A percentile compares a stretch with the other conserved stretches of the same genome.
phyloP scores from a whole-genome alignment of 2,329 filamentous ascomycete genomes.

The Pseudogymnoascus sp. region DNA sequence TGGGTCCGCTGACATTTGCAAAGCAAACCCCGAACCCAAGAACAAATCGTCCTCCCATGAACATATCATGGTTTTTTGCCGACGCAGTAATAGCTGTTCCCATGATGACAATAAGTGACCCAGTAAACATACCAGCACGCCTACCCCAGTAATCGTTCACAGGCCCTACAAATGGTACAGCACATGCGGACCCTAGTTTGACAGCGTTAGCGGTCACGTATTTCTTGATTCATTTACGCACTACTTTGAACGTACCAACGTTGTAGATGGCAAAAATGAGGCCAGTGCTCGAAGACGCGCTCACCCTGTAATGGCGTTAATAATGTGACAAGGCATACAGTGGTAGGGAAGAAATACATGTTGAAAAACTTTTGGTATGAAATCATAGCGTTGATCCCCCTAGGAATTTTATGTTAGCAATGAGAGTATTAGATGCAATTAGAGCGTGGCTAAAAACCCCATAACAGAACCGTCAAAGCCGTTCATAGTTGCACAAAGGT shows the following conservation, averaged over 20 bases:
- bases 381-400: too few relatives aligned
- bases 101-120: neutral
- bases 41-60: neutral
- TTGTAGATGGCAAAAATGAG: neutral
- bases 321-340: too few relatives aligned
- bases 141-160: constrained; percentile 42
- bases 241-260: constrained; percentile 23
- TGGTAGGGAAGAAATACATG: too few relatives aligned
- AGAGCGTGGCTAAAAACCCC: too few relatives aligned
- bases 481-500: too few relatives aligned
- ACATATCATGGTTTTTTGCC: neutral
- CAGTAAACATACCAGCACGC: constrained; percentile 43
- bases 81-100: neutral
- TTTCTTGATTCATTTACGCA: too few relatives aligned
- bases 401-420: too few relatives aligned
- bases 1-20: neutral
- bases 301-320: too few relatives aligned
- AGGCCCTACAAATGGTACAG: constrained; percentile 46
- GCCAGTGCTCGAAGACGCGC: neutral
- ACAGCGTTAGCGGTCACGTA: too few relatives aligned
- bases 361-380: too few relatives aligned
- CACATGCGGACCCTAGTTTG: constrained; percentile 33
- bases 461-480: too few relatives aligned
- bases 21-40: neutral
- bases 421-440: too few relatives aligned